A percentile compares a stretch with the other conserved stretches of the same genome.
Conservation (phyloP, 148 eudicot species). For the Euryodendron excelsum region DNA sequence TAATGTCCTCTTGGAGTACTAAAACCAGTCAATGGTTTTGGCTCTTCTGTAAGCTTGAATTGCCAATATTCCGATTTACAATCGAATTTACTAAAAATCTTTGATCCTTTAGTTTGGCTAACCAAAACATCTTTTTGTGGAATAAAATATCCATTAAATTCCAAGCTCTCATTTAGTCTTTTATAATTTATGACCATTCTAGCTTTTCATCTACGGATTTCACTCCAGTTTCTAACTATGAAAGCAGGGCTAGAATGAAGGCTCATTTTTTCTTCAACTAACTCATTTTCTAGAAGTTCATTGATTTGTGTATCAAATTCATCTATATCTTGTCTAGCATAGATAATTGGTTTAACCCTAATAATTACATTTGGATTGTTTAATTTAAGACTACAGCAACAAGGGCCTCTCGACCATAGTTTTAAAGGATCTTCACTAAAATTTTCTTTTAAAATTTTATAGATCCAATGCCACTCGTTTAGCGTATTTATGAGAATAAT, state of each 20-base stretch:
- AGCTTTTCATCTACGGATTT: not conserved
- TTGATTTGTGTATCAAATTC: not conserved
- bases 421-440: not conserved
- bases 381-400: not conserved
- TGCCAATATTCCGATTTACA: too few species aligned
- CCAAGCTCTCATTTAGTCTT: not conserved
- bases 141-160: not conserved
- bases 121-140: not conserved
- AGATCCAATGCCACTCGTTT: not conserved
- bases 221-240: not conserved
- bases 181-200: not conserved
- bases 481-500: not conserved
- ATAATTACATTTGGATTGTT: not conserved
- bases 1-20: constrained; percentile 1
- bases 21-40: not conserved
- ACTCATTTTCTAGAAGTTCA: not conserved
- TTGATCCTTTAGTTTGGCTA: not conserved
- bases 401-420: not conserved
- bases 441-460: not conserved
- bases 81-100: not conserved
- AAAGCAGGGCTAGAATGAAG: not conserved
- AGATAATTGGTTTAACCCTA: not conserved
- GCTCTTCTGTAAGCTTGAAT: not conserved
- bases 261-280: not conserved
- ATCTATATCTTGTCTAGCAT: not conserved